A percentile compares a stretch with the other conserved stretches of the same genome.
Conservation (phyloP, 2,329 filamentous ascomycete genomes). For the Rhynchosporium graminicola region DNA sequence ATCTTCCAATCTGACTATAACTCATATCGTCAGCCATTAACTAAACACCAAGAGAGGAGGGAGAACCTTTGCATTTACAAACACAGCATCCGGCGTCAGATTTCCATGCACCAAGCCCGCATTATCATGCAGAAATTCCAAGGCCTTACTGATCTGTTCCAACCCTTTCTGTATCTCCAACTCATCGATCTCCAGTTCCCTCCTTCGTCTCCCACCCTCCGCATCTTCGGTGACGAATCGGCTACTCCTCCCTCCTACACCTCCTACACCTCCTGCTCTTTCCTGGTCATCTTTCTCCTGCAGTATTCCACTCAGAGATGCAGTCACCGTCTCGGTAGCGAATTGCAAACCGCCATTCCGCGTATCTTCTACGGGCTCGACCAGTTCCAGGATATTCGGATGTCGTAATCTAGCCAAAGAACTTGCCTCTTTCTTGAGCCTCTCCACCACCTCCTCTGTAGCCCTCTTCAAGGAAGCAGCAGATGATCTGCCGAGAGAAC, state of each 20-base stretch:
- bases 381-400: constrained; percentile 87
- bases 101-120: constrained; percentile 93
- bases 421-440: constrained; percentile 87
- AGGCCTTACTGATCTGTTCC: constrained; percentile 86
- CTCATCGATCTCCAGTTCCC: constrained; percentile 92
- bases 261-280: constrained; percentile 61
- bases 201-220: constrained; percentile 69
- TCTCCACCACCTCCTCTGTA: constrained; percentile 87
- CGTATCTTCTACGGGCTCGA: constrained; percentile 94
- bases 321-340: constrained; percentile 87
- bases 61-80: constrained; percentile 86
- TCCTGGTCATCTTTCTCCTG: constrained; percentile 91
- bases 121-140: constrained; percentile 95
- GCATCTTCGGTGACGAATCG: constrained; percentile 80
- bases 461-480: constrained; percentile 73
- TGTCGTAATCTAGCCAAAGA: constrained; percentile 86
- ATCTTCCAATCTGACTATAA: constrained; percentile 94
- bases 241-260: constrained; percentile 69
- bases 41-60: constrained; percentile 7
- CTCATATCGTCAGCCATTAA: constrained; percentile 38
- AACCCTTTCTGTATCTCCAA: constrained; percentile 96
- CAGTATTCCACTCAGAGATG: constrained; percentile 79
- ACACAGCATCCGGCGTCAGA: constrained; percentile 87
- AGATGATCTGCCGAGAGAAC: constrained; percentile 61
- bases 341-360: constrained; percentile 91